Evolutionary conservation across 2,329 filamentous ascomycete genomes (phyloP), one percentile per base, ranked within the genome.

Genomic region (Raffaelea albimanens): DNA sequence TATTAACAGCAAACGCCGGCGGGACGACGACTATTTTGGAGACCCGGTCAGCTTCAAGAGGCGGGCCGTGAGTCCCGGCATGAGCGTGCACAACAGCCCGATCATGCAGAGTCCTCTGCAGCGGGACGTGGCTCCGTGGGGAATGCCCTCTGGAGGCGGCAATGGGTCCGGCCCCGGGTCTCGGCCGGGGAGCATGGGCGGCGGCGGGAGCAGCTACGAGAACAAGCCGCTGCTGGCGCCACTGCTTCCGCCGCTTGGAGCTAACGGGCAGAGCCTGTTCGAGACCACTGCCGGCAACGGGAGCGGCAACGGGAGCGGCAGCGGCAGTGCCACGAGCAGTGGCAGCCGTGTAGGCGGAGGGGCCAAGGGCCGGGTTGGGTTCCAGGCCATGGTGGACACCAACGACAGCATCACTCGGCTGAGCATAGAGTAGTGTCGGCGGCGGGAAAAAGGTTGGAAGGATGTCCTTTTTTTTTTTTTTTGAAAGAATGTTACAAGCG

Each of bases 381-480:
- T 94, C 56, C 90, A 96, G 65, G 88, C 90, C 1, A 96, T 97
- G 90, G 85, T 80, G 18, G 91, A 96, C 65, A 91, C 91, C n/a
- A 88, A 88, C 61, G 91, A 96, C 63, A 87, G 89, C 2, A 73
- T 96, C 54, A 95, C 95, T 84, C 89, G 91, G 58, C 93, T 97
- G 86, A 95, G 87, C 64, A 95, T 96, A 59, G 90, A 96, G 63
- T 95, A 69, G n/a, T n/a, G n/a, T n/a, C n/a, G n/a, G n/a, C n/a
- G n/a, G n/a, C n/a, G n/a, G n/a, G n/a, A n/a, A n/a, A n/a, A n/a
- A n/a, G n/a, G n/a, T n/a, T n/a, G n/a, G n/a, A n/a, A n/a, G n/a
- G n/a, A n/a, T n/a, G n/a, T n/a, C n/a, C n/a, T n/a, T n/a, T n/a
- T n/a, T n/a, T n/a, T n/a, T n/a, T n/a, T n/a, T n/a, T n/a, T n/a